Evolutionary conservation across 2,329 filamentous ascomycete genomes (phyloP).

Genomic region (Arthrobotrys megalospora): DNA sequence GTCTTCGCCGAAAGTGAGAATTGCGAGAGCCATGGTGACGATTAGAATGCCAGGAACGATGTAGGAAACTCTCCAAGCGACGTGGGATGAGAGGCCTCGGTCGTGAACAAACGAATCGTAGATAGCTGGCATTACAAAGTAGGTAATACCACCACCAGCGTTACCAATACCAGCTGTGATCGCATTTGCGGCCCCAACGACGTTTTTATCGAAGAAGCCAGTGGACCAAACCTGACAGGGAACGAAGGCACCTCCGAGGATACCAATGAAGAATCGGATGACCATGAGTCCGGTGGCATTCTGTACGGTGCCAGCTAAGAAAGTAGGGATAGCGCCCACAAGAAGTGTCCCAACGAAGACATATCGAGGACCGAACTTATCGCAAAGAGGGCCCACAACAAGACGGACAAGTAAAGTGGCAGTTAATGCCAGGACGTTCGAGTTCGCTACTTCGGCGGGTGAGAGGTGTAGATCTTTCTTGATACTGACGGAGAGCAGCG

Average conservation of each 20-base stretch:
- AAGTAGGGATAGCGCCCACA: constrained; percentile 83
- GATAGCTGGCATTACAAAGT: constrained; percentile 93
- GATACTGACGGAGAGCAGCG: constrained; percentile 83
- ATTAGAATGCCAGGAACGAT: constrained; percentile 86
- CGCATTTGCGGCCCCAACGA: constrained; percentile 90
- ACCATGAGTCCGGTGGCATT: constrained; percentile 78
- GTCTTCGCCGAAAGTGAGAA: constrained; percentile 83
- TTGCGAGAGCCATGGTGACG: constrained; percentile 75
- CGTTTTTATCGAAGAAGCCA: constrained; percentile 92
- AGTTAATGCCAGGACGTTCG: constrained; percentile 86
- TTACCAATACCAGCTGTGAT: constrained; percentile 89
- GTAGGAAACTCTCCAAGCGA: constrained; percentile 88
- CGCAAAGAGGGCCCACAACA: constrained; percentile 85
- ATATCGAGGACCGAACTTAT: constrained; percentile 83
- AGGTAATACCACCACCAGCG: constrained; percentile 89
- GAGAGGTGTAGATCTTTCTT: constrained; percentile 82
- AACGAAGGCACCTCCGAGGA: constrained; percentile 83
- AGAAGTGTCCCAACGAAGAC: constrained; percentile 86
- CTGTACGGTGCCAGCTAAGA: constrained; percentile 82
- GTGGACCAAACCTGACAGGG: constrained; percentile 94
- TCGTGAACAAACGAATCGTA: constrained; percentile 80
- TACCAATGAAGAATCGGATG: constrained; percentile 84
- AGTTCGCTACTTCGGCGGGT: constrained; percentile 82
- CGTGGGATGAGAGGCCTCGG: constrained; percentile 75
- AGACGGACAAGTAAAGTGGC: constrained; percentile 81